Evolutionary conservation across 2,329 filamentous ascomycete species (phyloP), one percentile per base, ranked within the genome.

Genomic region (Septoria linicola): DNA sequence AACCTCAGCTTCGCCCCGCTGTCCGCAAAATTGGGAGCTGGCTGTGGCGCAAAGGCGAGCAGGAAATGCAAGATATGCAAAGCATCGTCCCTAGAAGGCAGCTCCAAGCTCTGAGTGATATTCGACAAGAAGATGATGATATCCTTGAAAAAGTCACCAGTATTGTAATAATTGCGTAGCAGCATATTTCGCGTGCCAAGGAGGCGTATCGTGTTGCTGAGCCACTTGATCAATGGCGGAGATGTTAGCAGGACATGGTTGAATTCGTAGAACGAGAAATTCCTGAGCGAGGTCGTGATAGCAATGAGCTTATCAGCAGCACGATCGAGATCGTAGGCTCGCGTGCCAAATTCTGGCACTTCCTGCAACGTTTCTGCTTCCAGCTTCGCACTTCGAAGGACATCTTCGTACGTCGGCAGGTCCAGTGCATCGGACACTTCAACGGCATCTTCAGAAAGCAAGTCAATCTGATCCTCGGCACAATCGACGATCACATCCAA

Each of bases 101-200:
- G 76, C 65, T 92, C 86, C 45, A 97, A 80, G 8, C 82, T 81
- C 6, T 90, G 84, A 41, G 95, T 82, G 54, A 70, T 63, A 68
- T 99, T 97, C 50, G 92, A 96, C 48, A 99, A 76, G 59, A 95
- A 83, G 13, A 89, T 85, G 51, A 97, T 82, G 23, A 90, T 77
- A 68, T 99, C 93, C 72, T 99, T 99, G 88, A 96, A 95, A 63
- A 97, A 92, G 70, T 99, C 93, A 59, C 96, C 76, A 0, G 88
- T 93, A 70, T 96, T 96, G 64, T 81, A 78, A 59, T 93, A 81
- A 3, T 84, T 89, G 32, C 89, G 83, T 35, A 97, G 74, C 23
- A 97, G 79, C 79, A 92, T 88, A 61, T 89, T 89, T 11, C 90
- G 85, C 3, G 91, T 96, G 23, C 92, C 93, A 11, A 97, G 78